A percentile compares a stretch with the other conserved stretches of the same genome.
These are phyloP conservation scores for Bidens hawaiensis DNA, from an alignment of 140 eudicot species.

Conservation along the genomic window DNA sequence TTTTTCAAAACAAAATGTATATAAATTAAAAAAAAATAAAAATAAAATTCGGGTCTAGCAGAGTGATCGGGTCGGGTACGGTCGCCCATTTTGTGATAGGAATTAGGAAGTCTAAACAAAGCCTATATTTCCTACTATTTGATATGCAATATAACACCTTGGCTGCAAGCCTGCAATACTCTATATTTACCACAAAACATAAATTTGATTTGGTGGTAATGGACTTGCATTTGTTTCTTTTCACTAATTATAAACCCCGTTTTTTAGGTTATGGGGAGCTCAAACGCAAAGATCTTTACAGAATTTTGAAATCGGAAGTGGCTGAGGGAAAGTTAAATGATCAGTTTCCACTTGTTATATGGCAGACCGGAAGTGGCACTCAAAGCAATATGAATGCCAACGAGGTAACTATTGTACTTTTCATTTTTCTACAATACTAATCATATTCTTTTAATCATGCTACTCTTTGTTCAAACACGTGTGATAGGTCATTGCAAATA, in stretches of 20 bases:
- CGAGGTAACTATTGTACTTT: constrained; percentile 46
- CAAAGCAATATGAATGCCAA: constrained; percentile 99
- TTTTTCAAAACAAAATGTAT: no score
- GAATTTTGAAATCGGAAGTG: constrained; percentile 95
- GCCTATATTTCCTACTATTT: background rate
- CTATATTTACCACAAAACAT: background rate
- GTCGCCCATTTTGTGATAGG: no score
- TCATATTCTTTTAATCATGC: no score
- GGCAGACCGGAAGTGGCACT: no score
- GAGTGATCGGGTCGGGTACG: no score
- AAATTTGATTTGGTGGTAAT: constrained; percentile 1
- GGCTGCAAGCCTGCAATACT: background rate
- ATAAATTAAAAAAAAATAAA: no score
- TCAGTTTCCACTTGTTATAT: constrained; percentile 88
- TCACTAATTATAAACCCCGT: background rate
- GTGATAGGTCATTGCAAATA: constrained; percentile 93
- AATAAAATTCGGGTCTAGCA: no score
- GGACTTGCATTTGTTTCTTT: constrained; percentile 10
- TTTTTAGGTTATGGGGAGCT: constrained; percentile 94
- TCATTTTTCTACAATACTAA: background rate
- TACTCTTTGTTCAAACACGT: no score
- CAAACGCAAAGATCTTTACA: constrained; percentile 96
- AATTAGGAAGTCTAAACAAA: background rate
- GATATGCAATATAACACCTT: background rate
- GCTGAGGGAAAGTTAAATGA: constrained; percentile 93